Percentiles rank a stretch among this genome's conserved stretches.
These are phyloP conservation scores for Mytilinidion resinicola DNA, from an alignment of 495 filamentous ascomycete species.

Conservation along the genomic window DNA sequence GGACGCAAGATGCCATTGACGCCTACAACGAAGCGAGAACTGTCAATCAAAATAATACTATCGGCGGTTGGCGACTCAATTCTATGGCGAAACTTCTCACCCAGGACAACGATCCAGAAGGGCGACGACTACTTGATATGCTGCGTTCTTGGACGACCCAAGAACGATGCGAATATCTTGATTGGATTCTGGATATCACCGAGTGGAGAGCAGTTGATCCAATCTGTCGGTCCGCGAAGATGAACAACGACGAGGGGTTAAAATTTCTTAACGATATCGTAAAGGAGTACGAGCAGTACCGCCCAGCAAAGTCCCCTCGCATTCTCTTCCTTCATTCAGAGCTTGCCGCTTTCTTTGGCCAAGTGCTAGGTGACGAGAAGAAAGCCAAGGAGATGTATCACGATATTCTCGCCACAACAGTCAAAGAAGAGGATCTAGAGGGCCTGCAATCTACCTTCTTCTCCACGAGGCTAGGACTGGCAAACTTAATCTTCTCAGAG, in stretches of 20 bases:
- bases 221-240: background rate
- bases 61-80: conserved; percentile 1
- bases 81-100: background rate
- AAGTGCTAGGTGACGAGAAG: background rate
- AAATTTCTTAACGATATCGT: background rate
- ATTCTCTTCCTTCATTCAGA: background rate
- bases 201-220: background rate
- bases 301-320: background rate
- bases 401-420: background rate
- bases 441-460: background rate
- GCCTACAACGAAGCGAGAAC: conserved; percentile 10
- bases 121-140: background rate
- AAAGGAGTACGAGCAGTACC: background rate
- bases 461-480: background rate
- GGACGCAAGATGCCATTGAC: conserved; percentile 4
- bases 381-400: background rate
- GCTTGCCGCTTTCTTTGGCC: background rate
- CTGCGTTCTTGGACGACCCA: conserved; percentile 1
- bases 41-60: background rate
- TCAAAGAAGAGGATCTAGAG: background rate
- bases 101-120: conserved; percentile 1
- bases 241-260: background rate
- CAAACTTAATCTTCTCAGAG: conserved; percentile 8
- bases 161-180: background rate
- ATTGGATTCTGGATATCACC: background rate